Conservation (phyloP, 345 rosid genomes). For the Trapa bicornis region DNA sequence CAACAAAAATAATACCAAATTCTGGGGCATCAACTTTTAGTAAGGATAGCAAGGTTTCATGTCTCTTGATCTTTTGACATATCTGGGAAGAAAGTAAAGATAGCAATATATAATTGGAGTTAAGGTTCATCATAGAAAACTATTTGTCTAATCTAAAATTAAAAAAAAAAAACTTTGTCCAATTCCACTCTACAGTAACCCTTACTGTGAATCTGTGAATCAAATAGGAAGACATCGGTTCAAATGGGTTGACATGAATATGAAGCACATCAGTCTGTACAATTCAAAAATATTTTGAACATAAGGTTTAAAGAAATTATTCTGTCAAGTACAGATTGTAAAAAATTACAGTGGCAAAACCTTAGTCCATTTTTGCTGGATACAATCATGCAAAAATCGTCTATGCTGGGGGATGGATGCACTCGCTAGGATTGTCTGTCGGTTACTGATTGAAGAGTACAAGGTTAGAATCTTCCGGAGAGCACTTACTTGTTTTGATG, state of each 20-base stretch:
- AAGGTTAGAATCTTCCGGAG: constrained; percentile 63
- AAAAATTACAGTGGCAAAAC: constrained; percentile 19
- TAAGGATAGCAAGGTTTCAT: constrained; percentile 42
- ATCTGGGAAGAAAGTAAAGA: constrained; percentile 22
- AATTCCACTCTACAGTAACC: neutral
- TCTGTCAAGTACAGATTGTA: neutral
- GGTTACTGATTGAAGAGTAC: constrained; percentile 59
- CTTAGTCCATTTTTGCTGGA: constrained; percentile 96
- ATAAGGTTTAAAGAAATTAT: neutral
- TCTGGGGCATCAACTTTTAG: constrained; percentile 49
- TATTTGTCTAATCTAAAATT: neutral
- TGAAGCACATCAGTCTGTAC: constrained; percentile 60
- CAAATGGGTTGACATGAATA: constrained; percentile 55
- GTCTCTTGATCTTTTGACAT: constrained; percentile 38
- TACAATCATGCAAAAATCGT: constrained; percentile 65
- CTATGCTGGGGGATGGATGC: constrained; percentile 93
- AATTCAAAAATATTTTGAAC: constrained; percentile 2
- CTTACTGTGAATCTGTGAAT: constrained; percentile 62
- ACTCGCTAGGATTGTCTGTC: constrained; percentile 83
- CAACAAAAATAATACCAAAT: constrained; percentile 68
- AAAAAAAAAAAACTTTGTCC: too few species aligned
- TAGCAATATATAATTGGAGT: neutral
- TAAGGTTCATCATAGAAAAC: neutral
- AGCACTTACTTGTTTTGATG: constrained; percentile 71
- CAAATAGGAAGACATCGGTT: constrained; percentile 66